Evolutionary conservation across 164 flowering plant species (phyloP), one percentile per base, ranked within the genome.

Genomic region (Saururus chinensis): DNA sequence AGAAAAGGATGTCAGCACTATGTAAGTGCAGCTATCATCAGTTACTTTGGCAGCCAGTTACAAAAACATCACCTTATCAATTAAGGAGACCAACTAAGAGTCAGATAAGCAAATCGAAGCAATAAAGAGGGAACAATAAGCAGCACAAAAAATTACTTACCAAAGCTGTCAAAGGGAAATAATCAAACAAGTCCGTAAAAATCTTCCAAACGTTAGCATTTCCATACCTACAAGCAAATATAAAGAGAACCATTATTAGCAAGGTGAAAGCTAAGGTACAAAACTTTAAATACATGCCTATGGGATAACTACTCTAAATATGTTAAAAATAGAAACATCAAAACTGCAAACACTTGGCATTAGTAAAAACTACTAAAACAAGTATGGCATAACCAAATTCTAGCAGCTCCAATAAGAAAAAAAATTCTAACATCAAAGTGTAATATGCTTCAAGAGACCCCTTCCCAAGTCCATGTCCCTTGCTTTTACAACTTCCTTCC

Each of bases 141-240:
- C 4, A 45, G 49, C 49, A 10, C 13, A 45, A 45, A 45, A 12
- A 45, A 45, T 12, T 4, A 45, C 49, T 83, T 60, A 92, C 96
- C 98, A 92, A 73, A 54, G 98, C 98, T 56, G 98, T 92, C 65
- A 89, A 70, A 9, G 96, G 98, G 66, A 92, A 87, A 71, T 87
- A 92, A 70, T 92, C 98, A 70, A 91, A 91, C 40, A 91, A 71
- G 75, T 91, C 93, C n/a, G 96, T 91, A 63, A 91, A 91, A 64
- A 69, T 85, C 84, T 91, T 91, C 98, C 95, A 91, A 42, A 91
- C 93, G 67, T 77, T 86, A 22, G 98, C 98, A 76, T 85, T 92
- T 35, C 98, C 98, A 74, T 92, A 89, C 81, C 98, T 92, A 86
- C 53, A 65, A 68, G 49, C 49, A 45, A 45, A 45, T 12, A 45